Percentiles rank a stretch among this genome's conserved stretches.
phyloP scores from a whole-genome alignment of 2,329 filamentous ascomycete genomes.

The Pestalotiopsis sp. region DNA sequence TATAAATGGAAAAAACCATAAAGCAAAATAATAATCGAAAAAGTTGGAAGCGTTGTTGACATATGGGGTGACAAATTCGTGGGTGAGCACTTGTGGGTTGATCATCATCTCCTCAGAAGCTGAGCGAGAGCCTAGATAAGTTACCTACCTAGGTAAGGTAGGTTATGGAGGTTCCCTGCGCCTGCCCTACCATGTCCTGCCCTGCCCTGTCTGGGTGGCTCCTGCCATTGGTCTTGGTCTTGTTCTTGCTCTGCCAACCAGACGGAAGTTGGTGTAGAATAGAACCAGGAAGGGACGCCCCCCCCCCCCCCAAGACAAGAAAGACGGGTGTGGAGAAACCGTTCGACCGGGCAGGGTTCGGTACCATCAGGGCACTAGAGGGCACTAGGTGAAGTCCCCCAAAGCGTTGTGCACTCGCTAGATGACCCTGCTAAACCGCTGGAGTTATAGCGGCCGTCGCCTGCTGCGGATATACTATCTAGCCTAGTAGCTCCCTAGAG shows the following conservation, averaged over 20 bases:
- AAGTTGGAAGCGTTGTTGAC: not conserved
- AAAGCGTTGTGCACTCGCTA: not conserved
- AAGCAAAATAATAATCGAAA: not conserved
- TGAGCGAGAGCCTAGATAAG: not conserved
- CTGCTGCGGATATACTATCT: not conserved
- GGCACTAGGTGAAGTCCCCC: not conserved
- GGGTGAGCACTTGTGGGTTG: not conserved
- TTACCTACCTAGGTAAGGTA: too few species aligned
- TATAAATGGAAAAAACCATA: not conserved
- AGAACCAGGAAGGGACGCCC: not conserved
- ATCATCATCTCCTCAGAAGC: not conserved
- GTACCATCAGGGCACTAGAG: not conserved
- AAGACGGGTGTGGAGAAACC: conserved; percentile 6
- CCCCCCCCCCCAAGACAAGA: not conserved
- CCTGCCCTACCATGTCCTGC: too few species aligned
- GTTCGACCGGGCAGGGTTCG: not conserved
- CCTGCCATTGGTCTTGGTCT: too few species aligned
- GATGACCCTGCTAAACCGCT: not conserved
- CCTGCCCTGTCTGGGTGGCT: too few species aligned
- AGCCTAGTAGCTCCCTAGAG: not conserved
- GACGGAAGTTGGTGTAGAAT: not conserved
- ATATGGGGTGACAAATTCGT: not conserved
- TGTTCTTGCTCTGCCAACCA: not conserved
- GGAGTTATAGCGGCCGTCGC: not conserved
- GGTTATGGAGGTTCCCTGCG: too few species aligned